Base-by-base conservation (phyloP, 1,284 basidiomycete genomes). In the Cutaneotrichosporon dermatis region DNA sequence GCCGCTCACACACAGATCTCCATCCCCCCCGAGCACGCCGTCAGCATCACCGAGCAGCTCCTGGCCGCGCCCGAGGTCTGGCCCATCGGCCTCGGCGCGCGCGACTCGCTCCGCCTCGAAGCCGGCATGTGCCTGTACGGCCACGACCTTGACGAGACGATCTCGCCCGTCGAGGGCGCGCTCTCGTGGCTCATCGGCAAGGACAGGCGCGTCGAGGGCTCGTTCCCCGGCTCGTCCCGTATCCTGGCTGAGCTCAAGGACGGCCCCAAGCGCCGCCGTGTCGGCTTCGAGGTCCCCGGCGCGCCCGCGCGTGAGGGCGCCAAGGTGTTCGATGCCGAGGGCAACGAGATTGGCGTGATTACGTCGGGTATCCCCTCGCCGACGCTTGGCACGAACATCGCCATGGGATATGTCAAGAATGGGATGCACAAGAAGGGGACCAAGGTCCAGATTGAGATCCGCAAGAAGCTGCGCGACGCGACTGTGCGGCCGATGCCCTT, bases 61-160 rank as follows among this genome's bases (percentile, higher is more conserved):
- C 64, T 79, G 12, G 59, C 66, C 1, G 80, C 84, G 39, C 69
- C 83, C 1, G 87, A 88, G 0, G 90, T 96, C 2, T 86, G 90
- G 75, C 83, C 96, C 6, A 88, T 90, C 0, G 95, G 96, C n/a
- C 84, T 99, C 4, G 95, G 92, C 16, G 92, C 94, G 9, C 85
- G 96, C 48, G 96, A 99, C 76, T 92, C 89, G 68, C 80, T 99
- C 15, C 85, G 95, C 40, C 82, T 99, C 42, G 95, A 99, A 78
- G 95, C 95, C 0, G 95, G 95, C n/a, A 88, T 99, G 87, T 99
- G 95, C 77, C 82, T 99, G 46, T 97, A 98, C 74, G 95, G 95
- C 0, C 88, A 93, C 71, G 95, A 99, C 72, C 80, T 96, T n/a
- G 88, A 96, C 75, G 92, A 97, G 77, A 83, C 80, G 45, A 89